Evolutionary conservation across 1,139 yeast genomes (phyloP), one percentile per base, ranked within the genome.

Genomic region (Candida albicans): DNA sequence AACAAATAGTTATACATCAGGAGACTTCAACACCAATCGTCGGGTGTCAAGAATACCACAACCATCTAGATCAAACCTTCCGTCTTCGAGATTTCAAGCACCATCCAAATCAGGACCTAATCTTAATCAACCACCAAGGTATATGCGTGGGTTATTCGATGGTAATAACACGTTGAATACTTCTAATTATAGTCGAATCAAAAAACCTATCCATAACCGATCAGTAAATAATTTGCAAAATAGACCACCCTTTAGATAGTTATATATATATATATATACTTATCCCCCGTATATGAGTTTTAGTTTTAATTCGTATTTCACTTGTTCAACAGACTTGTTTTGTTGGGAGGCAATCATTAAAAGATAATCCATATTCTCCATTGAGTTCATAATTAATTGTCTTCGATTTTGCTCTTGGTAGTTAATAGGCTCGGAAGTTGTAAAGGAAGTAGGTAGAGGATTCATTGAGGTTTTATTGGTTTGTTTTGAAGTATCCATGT

Each of bases 101-200:
- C 4, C 27, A 1, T 31, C 13, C 12, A 27, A 28, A 15, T 35
- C 35, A 1, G 61, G 61, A 3, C 78, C 77, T 10, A 70, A 73
- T 48, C 61, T 73, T 38, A 62, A 73, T 54, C 77, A 73, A 53
- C 70, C 73, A 0, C 77, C 77, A 1, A 56, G 78, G 39, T 73
- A 72, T 51, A 61, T 73, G 70, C 55, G 65, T 15, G 77, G 75
- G 1, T 57, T 73, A 29, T 68, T 69, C 50, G 68, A 65, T 31
- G 52, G 54, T 26, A 54, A 55, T 22, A 50, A 50, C 33, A 50
- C 52, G 27, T 27, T 44, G 27, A 15, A 43, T n/a, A 37, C 44
- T 6, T 29, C 39, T 12, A 38, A 37, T 38, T 18, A 28, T 28
- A 32, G 27, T 25, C 37, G 41, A 14, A 25, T 39, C 11, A 33